phyloP scores from a whole-genome alignment of 1,284 basidiomycete genomes.

The Naganishia liquefaciens region DNA sequence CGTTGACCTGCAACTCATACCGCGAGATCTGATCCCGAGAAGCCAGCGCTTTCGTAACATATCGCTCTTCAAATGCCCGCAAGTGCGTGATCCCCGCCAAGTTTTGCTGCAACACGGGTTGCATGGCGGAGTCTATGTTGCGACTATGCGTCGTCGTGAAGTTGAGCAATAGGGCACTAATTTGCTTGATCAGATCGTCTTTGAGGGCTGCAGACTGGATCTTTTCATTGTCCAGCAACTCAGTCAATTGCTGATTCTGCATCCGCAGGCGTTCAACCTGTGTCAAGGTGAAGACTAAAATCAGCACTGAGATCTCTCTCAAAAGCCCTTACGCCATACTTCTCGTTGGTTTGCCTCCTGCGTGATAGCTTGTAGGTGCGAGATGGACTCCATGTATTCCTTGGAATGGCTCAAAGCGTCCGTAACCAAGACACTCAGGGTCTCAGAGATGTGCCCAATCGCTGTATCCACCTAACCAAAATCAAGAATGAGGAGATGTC shows the following conservation, averaged over 20 bases:
- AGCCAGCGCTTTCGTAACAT: not conserved
- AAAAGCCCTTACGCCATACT: slow-evolving; percentile 33
- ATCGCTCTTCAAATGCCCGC: slow-evolving; percentile 24
- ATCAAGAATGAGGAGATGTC: not conserved
- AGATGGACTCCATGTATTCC: slow-evolving; percentile 60
- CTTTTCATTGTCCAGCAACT: slow-evolving; percentile 68
- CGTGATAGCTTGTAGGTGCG: slow-evolving; percentile 60
- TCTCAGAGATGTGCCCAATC: slow-evolving; percentile 47
- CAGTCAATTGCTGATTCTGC: slow-evolving; percentile 70
- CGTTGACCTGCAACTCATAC: slow-evolving; percentile 19
- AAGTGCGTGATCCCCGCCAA: slow-evolving; percentile 57
- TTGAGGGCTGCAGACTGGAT: slow-evolving; percentile 66
- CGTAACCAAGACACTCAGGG: slow-evolving; percentile 64
- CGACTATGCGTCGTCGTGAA: slow-evolving; percentile 70
- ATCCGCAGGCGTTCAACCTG: slow-evolving; percentile 64
- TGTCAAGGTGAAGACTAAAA: not conserved
- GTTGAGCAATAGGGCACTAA: slow-evolving; percentile 69
- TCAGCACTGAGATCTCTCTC: not conserved
- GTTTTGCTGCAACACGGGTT: slow-evolving; percentile 62
- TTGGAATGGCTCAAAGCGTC: slow-evolving; percentile 64
- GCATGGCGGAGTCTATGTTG: slow-evolving; percentile 65
- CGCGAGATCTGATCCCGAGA: not conserved
- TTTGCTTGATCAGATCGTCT: slow-evolving; percentile 68
- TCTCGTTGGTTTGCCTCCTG: slow-evolving; percentile 63
- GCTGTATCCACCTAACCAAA: slow-evolving; percentile 44